Evolutionary conservation across 2,329 filamentous ascomycete genomes (phyloP).

Genomic region (Ophiostoma ips): DNA sequence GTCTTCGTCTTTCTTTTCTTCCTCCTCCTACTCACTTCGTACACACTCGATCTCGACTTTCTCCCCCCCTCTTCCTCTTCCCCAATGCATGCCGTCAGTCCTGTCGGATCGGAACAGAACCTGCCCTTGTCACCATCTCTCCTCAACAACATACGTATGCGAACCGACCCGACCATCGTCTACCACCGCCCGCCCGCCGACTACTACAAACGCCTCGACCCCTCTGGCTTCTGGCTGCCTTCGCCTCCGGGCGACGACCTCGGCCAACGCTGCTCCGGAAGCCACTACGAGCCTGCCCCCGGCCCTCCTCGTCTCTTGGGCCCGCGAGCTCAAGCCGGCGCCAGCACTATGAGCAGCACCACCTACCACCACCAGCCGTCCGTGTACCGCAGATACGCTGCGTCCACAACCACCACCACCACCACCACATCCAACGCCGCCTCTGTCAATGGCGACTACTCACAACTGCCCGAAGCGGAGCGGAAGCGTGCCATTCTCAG

Average conservation of each 20-base stretch:
- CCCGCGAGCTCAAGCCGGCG: background rate
- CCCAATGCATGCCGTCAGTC: background rate
- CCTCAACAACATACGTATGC: background rate
- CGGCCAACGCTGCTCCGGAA: background rate
- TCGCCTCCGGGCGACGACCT: background rate
- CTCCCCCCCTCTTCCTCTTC: background rate
- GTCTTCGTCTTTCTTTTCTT: background rate
- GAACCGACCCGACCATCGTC: background rate
- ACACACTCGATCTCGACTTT: background rate
- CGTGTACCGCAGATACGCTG: background rate
- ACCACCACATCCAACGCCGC: background rate
- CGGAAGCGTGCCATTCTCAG: constrained; percentile 13
- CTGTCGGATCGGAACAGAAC: background rate
- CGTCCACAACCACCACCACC: background rate
- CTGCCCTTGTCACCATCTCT: background rate
- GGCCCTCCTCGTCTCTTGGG: background rate
- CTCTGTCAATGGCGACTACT: background rate
- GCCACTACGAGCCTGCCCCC: background rate
- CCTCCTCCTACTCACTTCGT: background rate
- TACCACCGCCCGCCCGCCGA: background rate
- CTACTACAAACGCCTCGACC: too few relatives aligned
- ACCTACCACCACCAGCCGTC: background rate
- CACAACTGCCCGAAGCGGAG: constrained; percentile 12
- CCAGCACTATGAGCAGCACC: background rate
- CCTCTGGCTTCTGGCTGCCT: background rate